Evolutionary conservation across 1,139 yeast species (phyloP), one percentile per base, ranked within the genome.

Genomic region (Blastobotrys malaysiensis): DNA sequence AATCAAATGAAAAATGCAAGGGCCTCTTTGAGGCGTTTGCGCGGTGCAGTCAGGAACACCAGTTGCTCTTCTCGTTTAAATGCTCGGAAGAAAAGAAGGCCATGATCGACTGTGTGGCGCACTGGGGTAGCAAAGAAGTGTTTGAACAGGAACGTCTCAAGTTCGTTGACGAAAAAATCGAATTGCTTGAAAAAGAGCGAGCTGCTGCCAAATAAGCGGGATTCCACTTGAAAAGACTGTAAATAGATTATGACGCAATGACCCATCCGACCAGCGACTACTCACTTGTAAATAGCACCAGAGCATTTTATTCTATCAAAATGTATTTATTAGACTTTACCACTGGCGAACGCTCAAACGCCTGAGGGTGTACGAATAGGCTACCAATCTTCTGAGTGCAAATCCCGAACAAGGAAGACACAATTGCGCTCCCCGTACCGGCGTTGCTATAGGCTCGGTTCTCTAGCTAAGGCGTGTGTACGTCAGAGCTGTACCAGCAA

Each of bases 1-100:
- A 79, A 67, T 82, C 96, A 0, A 87, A 89, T 73, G 77, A 79
- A 50, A 73, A 74, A 59, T 90, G 97, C 69, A 90, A 85, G 63
- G 84, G 78, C 43, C 77, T 67, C 27, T 61, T 59, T 50, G 52
- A 63, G 64, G 77, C 66, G 22, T 79, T 80, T 63, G 82, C 81
- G 2, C 71, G 73, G 48, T 84, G 89, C 65, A 80, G 85, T 21
- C 73, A 77, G 57, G 60, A 68, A 39, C 75, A 78, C 54, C 86
- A 86, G 45, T 63, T 81, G 48, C 74, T 76, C 39, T 83, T 82
- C 45, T 76, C 83, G 60, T 83, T 81, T 69, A 75, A 78, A 52
- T 84, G 89, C 60, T 71, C 75, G 36, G 72, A 66, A 50, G 83
- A 84, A 53, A 74, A 86, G 54, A 82, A 81, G 55, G 84, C 80